phyloP scores from a whole-genome alignment of 1,139 yeast species.

The Lodderomyces pseudojiufengensis region DNA sequence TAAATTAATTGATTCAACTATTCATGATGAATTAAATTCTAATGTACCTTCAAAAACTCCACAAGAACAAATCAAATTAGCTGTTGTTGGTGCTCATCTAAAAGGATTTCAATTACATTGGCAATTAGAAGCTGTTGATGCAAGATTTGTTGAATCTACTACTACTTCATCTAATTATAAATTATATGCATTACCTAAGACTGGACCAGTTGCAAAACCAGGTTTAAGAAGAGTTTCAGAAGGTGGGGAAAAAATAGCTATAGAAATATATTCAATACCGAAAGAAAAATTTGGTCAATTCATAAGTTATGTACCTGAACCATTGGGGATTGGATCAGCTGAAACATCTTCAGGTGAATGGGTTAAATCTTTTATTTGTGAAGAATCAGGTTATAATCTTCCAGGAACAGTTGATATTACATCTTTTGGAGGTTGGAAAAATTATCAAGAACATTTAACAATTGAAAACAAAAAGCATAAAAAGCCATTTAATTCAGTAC shows the following conservation, averaged over 20 bases:
- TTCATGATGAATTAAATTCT: conserved; percentile 30
- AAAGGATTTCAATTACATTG: conserved; percentile 87
- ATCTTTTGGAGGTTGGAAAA: conserved; percentile 81
- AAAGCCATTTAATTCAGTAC: conserved; percentile 75
- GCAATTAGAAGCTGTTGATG: conserved; percentile 86
- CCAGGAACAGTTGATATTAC: conserved; percentile 79
- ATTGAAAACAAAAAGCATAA: conserved; percentile 19
- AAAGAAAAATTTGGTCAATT: conserved; percentile 73
- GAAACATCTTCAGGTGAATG: conserved; percentile 75
- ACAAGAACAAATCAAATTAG: conserved; percentile 48
- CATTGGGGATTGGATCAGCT: conserved; percentile 90
- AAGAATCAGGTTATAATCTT: conserved; percentile 73
- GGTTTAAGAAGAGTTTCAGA: conserved; percentile 70
- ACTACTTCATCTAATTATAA: conserved; percentile 70
- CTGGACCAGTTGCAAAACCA: conserved; percentile 82
- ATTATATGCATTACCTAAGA: conserved; percentile 77
- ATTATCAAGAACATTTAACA: conserved; percentile 48
- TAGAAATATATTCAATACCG: conserved; percentile 85
- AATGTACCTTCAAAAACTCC: conserved; percentile 35
- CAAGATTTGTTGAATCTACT: conserved; percentile 63
- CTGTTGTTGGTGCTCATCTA: conserved; percentile 96
- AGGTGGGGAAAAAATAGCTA: conserved; percentile 51
- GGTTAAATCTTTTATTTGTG: conserved; percentile 93
- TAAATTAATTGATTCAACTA: conserved; percentile 23
- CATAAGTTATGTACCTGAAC: conserved; percentile 85